A percentile compares a stretch with the other conserved stretches of the same genome.
phyloP scores from a whole-genome alignment of 2,329 filamentous ascomycete species.

The Verticillium klebahnii region DNA sequence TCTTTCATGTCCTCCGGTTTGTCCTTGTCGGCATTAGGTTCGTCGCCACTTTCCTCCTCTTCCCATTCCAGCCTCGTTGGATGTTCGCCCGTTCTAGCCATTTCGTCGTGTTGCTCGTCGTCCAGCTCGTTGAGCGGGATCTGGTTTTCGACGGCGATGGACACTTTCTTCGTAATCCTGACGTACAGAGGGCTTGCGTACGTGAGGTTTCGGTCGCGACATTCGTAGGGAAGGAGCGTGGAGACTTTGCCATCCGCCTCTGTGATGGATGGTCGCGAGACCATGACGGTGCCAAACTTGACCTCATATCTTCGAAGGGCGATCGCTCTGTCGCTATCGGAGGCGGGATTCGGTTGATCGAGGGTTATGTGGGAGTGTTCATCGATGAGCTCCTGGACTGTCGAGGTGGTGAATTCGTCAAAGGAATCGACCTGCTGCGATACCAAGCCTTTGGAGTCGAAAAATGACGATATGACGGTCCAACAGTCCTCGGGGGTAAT shows the following conservation, averaged over 20 bases:
- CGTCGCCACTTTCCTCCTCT: constrained; percentile 48
- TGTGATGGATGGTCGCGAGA: constrained; percentile 85
- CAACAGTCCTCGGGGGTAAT: constrained; percentile 98
- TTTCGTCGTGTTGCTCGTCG: constrained; percentile 54
- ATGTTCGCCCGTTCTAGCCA: constrained; percentile 48
- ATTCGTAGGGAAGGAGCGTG: constrained; percentile 88
- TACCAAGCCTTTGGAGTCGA: constrained; percentile 90
- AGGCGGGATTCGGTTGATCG: constrained; percentile 81
- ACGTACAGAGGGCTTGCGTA: constrained; percentile 91
- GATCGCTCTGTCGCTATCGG: constrained; percentile 71
- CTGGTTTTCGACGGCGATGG: constrained; percentile 73
- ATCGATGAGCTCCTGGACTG: constrained; percentile 89
- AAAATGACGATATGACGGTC: constrained; percentile 96
- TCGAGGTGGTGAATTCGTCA: constrained; percentile 91
- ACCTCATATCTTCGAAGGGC: constrained; percentile 91
- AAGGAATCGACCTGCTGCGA: constrained; percentile 98
- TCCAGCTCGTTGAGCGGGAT: constrained; percentile 66
- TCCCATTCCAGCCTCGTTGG: constrained; percentile 59
- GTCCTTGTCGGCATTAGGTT: constrained; percentile 46
- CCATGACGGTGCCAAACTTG: constrained; percentile 84
- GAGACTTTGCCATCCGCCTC: constrained; percentile 88
- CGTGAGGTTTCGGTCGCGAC: constrained; percentile 89
- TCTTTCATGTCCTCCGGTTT: constrained; percentile 56
- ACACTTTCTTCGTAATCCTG: constrained; percentile 79
- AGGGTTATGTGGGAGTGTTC: constrained; percentile 91